A percentile compares a stretch with the other conserved stretches of the same genome.
Evolutionary conservation across 352 stramenopile genomes (phyloP).

Genomic region (Peronospora destructor): DNA sequence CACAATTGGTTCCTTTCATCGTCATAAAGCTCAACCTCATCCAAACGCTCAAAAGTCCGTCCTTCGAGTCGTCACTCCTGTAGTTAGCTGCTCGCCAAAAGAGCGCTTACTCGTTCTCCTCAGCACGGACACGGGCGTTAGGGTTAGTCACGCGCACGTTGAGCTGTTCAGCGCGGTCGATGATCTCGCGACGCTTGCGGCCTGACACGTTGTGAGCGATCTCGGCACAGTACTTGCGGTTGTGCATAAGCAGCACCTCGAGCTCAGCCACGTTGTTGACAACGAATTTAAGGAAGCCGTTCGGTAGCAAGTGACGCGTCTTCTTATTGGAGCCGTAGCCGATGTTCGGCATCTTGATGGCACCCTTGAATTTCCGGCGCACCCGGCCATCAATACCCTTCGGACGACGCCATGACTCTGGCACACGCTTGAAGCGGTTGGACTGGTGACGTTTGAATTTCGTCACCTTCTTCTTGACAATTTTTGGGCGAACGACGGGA

Average conservation of each 20-base stretch:
- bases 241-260: constrained; percentile 92
- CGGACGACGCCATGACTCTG: constrained; percentile 94
- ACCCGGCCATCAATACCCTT: constrained; percentile 99
- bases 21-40: constrained; percentile 26
- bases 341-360: constrained; percentile 97
- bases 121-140: constrained; percentile 93
- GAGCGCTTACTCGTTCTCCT: constrained; percentile 90
- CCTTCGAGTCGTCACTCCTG: constrained; percentile 23
- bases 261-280: constrained; percentile 98
- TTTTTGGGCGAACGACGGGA: constrained; percentile 85
- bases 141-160: constrained; percentile 98
- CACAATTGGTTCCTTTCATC: constrained; percentile 36
- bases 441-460: constrained; percentile 99
- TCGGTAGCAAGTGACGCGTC: constrained; percentile 96
- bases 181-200: constrained; percentile 95
- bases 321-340: constrained; percentile 99
- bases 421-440: constrained; percentile 97
- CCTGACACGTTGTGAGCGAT: constrained; percentile 97
- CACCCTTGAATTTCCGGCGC: constrained; percentile 98
- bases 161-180: constrained; percentile 97
- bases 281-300: constrained; percentile 99
- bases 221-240: constrained; percentile 98
- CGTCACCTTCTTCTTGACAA: constrained; percentile 99
- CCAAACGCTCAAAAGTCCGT: constrained; percentile 9
- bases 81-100: constrained; percentile 10